Base-by-base conservation (phyloP, 2,329 filamentous ascomycete species). In the Xylaria sp. region DNA sequence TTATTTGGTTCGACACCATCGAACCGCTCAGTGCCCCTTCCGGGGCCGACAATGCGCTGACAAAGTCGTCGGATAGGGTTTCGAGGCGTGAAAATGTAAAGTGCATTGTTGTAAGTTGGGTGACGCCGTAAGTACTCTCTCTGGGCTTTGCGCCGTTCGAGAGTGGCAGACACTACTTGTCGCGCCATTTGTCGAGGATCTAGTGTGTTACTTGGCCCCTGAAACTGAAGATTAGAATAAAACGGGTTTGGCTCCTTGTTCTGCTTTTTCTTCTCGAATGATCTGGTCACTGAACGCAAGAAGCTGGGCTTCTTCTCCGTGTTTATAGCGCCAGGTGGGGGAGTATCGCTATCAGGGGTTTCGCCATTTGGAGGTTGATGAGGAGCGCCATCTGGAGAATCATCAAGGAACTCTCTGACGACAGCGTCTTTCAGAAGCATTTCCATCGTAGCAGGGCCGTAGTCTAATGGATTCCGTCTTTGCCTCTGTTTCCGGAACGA, bases 351-450 rank as follows among this genome's bases (percentile, higher is more conserved):
- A 49, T 51, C 61, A 11, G 54, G 9, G 28, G 49, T 51, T 37
- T 51, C 47, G 11, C 47, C 47, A 25, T 38, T 33, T 4, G 52
- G 50, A 12, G 40, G 49, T 28, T 67, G 57, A 43, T 64, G 64
- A 45, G 15, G 47, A 21, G 79, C 71, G 3, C 78, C 74, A 49
- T 82, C 80, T 33, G 84, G 79, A 65, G 84, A 82, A 68, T 96
- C 92, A 70, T 98, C 93, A 4, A 99, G 84, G 65, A 99, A 99
- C 71, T 98, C 95, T 52, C 89, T 89, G 6, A 99, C 94, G 25
- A 99, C 93, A 1, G 93, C 92, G 76, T 98, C 94, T 74, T 98
- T 98, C 47, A 98, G 83, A 51, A 99, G 83, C 93, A 98, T 97
- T 74, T 98, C 95, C 74, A 96, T 91, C 57, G 92, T 94, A 6